phyloP scores from a whole-genome alignment of 257 asterid genomes.

The Coffea eugenioides region DNA sequence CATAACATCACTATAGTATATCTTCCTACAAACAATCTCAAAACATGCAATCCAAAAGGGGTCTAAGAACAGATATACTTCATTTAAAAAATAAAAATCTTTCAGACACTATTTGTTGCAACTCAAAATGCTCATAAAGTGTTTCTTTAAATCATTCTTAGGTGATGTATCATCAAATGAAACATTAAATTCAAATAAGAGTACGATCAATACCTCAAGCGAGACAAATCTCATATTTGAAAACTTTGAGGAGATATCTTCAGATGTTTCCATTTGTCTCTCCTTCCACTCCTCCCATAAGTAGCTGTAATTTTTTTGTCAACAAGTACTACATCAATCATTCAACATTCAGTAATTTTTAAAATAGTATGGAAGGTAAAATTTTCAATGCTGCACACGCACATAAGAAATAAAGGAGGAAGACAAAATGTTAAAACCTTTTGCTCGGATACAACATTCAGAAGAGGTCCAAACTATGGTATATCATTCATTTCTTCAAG shows the following conservation, averaged over 20 bases:
- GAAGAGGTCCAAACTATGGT: neutral
- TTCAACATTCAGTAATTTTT: neutral
- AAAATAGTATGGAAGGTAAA: neutral
- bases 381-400: neutral
- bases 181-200: slow-evolving; percentile 2
- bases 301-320: slow-evolving; percentile 55
- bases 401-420: neutral
- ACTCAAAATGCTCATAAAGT: slow-evolving; percentile 12
- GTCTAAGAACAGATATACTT: too few species aligned
- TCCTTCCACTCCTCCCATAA: slow-evolving; percentile 97
- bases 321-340: slow-evolving; percentile 10
- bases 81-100: neutral
- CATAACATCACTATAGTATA: too few species aligned
- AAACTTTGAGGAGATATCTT: slow-evolving; percentile 61
- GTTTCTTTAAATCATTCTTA: neutral
- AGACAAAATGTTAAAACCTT: neutral
- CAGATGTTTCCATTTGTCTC: slow-evolving; percentile 61
- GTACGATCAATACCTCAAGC: slow-evolving; percentile 62
- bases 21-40: too few species aligned
- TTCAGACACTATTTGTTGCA: neutral
- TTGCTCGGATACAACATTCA: neutral
- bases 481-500: neutral
- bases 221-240: slow-evolving; percentile 63
- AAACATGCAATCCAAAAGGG: too few species aligned
- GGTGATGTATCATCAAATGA: neutral